Conservation (phyloP, 2,329 filamentous ascomycete species). For the Fusarium xyrophilum region DNA sequence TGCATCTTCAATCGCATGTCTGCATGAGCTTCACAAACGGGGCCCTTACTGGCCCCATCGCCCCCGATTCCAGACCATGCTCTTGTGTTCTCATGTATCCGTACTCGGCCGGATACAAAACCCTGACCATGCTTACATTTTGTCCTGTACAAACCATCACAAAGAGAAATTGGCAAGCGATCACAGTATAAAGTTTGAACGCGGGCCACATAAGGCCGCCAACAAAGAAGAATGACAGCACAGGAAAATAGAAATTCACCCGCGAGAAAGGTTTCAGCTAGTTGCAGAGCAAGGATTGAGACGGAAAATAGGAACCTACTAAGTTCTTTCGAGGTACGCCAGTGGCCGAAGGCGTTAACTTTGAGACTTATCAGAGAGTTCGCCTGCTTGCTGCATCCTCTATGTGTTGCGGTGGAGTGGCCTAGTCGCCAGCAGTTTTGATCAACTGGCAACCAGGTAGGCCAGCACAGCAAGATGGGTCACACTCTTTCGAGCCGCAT, state of each 20-base stretch:
- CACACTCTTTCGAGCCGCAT: conserved; percentile 71
- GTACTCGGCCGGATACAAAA: conserved; percentile 24
- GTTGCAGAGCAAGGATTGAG: conserved; percentile 15
- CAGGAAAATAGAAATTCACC: conserved; percentile 12
- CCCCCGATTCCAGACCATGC: conserved; percentile 33
- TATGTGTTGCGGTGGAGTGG: conserved; percentile 63
- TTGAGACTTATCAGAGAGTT: conserved; percentile 54
- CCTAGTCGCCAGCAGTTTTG: conserved; percentile 66
- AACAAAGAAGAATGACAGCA: conserved; percentile 4
- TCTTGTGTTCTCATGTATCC: conserved; percentile 23
- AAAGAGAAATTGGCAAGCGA: conserved; percentile 6
- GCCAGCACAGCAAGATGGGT: conserved; percentile 90
- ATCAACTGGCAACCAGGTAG: conserved; percentile 83
- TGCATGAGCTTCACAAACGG: conserved; percentile 39
- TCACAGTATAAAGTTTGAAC: conserved; percentile 14
- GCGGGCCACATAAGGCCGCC: conserved; percentile 4
- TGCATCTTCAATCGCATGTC: conserved; percentile 39
- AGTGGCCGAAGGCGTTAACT: conserved; percentile 43
- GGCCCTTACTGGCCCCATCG: conserved; percentile 29
- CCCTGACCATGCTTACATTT: conserved; percentile 16
- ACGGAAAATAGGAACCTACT: conserved; percentile 32
- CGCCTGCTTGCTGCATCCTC: conserved; percentile 55
- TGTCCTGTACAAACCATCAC: conserved; percentile 2
- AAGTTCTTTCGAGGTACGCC: conserved; percentile 40
- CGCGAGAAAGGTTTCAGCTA: conserved; percentile 24